phyloP scores from a whole-genome alignment of 75 land plant genomes.

The Sequoia sempervirens region DNA sequence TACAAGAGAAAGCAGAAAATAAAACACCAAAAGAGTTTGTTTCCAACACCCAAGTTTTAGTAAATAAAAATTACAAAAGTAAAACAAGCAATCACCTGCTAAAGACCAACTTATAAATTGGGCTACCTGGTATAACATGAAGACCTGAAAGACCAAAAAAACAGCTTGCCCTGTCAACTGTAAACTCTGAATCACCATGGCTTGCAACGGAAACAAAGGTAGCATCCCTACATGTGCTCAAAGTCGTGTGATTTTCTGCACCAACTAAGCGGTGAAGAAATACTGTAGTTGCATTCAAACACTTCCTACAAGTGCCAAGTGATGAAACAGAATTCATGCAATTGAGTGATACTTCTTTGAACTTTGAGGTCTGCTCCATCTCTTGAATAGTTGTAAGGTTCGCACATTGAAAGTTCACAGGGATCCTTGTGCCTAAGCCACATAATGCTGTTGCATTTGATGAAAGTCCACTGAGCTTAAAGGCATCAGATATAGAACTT shows the following conservation, averaged over 20 bases:
- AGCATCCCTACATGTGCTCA: conserved; percentile 67
- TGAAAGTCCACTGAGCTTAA: conserved; percentile 45
- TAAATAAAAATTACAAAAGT: neutral
- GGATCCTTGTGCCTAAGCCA: conserved; percentile 62
- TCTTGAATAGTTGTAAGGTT: conserved; percentile 42
- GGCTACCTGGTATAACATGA: conserved; percentile 31
- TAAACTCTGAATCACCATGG: conserved; percentile 29
- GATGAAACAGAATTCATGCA: conserved; percentile 34
- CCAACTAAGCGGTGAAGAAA: conserved; percentile 49
- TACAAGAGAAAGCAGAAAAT: neutral
- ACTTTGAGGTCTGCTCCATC: conserved; percentile 56
- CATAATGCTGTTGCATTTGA: conserved; percentile 49
- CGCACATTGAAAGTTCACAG: conserved; percentile 45
- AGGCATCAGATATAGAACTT: conserved; percentile 28
- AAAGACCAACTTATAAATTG: neutral
- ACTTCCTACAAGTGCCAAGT: conserved; percentile 38
- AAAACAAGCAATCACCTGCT: neutral
- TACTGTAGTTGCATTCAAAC: conserved; percentile 47
- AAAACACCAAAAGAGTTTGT: neutral
- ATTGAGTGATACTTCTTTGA: conserved; percentile 40
- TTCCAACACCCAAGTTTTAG: neutral
- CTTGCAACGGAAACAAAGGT: conserved; percentile 71
- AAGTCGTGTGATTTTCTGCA: conserved; percentile 36
- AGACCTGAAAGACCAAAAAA: conserved; percentile 63
- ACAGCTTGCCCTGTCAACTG: conserved; percentile 55